phyloP scores from a whole-genome alignment of 2,329 filamentous ascomycete genomes.

The Neofusicoccum laricinum region DNA sequence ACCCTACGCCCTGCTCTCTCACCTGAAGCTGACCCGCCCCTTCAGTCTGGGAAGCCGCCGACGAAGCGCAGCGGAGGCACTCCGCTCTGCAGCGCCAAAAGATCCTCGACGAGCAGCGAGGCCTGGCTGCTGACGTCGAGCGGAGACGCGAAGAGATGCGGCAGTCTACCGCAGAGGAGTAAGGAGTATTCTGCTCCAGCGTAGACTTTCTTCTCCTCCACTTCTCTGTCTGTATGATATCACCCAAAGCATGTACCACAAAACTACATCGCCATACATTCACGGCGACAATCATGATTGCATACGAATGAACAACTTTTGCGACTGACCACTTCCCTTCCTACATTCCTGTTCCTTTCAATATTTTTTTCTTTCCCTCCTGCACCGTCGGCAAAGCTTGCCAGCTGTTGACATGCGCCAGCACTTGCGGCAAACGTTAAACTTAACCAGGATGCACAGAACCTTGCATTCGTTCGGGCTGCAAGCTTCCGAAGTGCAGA shows the following conservation, averaged over 20 bases:
- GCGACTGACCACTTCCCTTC: not conserved
- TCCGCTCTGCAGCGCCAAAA: slow-evolving; percentile 23
- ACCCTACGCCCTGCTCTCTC: not conserved
- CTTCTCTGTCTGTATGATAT: not conserved
- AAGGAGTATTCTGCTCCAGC: not conserved
- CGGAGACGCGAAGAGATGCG: slow-evolving; percentile 32
- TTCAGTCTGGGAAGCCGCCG: slow-evolving; percentile 19
- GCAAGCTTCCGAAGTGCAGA: too few relatives aligned
- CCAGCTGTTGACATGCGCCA: not conserved
- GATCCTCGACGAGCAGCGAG: slow-evolving; percentile 30
- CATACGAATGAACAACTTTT: not conserved
- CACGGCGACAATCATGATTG: not conserved
- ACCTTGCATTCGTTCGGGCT: not conserved
- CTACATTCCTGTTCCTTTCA: not conserved
- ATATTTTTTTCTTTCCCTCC: too few relatives aligned
- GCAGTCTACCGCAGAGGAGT: slow-evolving; percentile 12
- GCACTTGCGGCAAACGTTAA: not conserved
- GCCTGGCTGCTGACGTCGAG: slow-evolving; percentile 30
- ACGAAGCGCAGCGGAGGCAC: slow-evolving; percentile 15
- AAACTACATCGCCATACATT: not conserved
- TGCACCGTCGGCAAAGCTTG: not conserved
- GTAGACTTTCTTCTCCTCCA: not conserved
- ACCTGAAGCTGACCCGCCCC: not conserved
- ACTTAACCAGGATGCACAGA: not conserved
- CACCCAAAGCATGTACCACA: not conserved